Percentiles rank a stretch among this genome's conserved stretches.
Evolutionary conservation across 345 rosid species (phyloP).

Genomic region (Populus ilicifolia): DNA sequence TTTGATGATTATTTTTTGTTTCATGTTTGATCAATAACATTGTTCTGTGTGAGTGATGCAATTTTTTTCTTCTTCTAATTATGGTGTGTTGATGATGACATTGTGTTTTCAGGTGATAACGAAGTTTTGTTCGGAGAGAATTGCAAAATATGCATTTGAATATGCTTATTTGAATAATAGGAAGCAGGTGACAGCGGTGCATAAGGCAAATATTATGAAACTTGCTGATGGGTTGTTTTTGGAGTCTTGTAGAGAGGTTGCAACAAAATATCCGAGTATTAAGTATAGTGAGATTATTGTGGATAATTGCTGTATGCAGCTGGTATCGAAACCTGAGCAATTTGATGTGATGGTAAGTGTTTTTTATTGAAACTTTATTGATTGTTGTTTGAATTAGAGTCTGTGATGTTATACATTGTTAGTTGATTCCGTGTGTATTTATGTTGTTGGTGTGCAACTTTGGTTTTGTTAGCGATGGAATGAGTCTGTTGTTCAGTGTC

Average conservation of each 20-base stretch:
- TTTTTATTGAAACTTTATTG: too few relatives aligned
- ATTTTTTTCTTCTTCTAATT: too few relatives aligned
- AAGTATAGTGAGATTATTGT: conserved; percentile 85
- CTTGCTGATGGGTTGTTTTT: conserved; percentile 93
- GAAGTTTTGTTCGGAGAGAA: conserved; percentile 93
- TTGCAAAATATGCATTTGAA: conserved; percentile 93
- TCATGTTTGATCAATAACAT: not conserved
- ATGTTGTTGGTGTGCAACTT: not conserved
- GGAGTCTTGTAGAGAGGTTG: conserved; percentile 92
- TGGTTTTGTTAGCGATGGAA: not conserved
- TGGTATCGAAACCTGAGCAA: conserved; percentile 95
- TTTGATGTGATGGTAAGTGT: conserved; percentile 90
- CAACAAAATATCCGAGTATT: conserved; percentile 73
- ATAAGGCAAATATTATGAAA: conserved; percentile 97
- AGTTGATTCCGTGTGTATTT: not conserved
- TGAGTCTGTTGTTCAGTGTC: not conserved
- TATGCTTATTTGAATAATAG: conserved; percentile 90
- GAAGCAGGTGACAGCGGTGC: conserved; percentile 92
- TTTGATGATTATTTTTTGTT: not conserved
- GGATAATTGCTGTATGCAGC: conserved; percentile 98
- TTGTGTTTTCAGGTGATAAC: conserved; percentile 68
- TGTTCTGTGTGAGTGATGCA: not conserved
- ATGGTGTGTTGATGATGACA: not conserved
- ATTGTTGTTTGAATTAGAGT: not conserved
- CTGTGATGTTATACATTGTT: not conserved